A percentile compares a stretch with the other conserved stretches of the same genome.
These are phyloP conservation scores for Rhizophagus sp. DNA, from an alignment of 192 early-diverging fungal genomes.

Conservation along the genomic window DNA sequence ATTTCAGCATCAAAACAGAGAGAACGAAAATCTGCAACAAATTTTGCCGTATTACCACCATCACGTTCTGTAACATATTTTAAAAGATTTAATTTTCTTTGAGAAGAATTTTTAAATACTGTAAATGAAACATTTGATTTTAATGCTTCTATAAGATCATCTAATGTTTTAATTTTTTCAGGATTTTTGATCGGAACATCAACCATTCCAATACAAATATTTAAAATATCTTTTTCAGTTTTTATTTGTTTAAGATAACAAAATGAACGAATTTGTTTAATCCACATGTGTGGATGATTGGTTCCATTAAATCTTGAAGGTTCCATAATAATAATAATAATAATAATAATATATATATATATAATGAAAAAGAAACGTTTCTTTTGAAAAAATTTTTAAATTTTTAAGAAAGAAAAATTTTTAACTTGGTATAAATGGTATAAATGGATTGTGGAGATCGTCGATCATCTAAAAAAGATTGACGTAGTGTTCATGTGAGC, in stretches of 20 bases:
- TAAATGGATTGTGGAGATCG: too few relatives aligned
- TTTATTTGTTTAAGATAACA: neutral
- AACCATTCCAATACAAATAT: neutral
- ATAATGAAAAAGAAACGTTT: neutral
- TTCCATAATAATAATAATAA: neutral
- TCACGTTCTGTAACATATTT: neutral
- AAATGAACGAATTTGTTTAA: neutral
- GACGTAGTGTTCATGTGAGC: too few relatives aligned
- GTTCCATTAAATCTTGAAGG: neutral
- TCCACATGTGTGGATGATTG: neutral
- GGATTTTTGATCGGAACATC: neutral
- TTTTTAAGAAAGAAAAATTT: too few relatives aligned
- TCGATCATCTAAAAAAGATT: too few relatives aligned
- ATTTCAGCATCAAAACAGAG: neutral
- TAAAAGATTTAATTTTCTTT: neutral
- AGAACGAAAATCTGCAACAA: neutral
- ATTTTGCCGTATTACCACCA: neutral
- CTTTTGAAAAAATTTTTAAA: too few relatives aligned
- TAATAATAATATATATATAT: neutral
- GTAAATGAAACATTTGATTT: neutral
- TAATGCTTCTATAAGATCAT: neutral
- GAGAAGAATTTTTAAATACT: neutral
- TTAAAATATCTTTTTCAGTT: neutral
- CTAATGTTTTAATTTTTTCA: neutral
- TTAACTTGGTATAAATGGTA: too few relatives aligned